Evolutionary conservation across 495 filamentous ascomycete species (phyloP), one percentile per base, ranked within the genome.

Genomic region (Filosporella fistucella): DNA sequence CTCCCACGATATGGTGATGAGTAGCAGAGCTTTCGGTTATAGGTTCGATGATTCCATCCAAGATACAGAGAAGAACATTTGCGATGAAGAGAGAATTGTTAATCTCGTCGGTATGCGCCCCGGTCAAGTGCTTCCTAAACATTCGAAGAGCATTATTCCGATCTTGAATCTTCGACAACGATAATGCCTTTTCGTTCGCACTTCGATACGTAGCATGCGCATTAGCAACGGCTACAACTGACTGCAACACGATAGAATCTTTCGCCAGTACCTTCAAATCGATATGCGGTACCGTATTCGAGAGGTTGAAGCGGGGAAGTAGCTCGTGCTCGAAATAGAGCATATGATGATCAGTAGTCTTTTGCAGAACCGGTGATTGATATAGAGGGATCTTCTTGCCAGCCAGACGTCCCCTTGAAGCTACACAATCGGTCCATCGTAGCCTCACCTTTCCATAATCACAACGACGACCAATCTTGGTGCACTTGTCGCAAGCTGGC

Each of bases 21-120:
- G 61, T 62, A 1, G 66, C 64, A 4, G 64, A 62, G 30, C 50
- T 63, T 41, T 65, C 63, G 17, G 61, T 55, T 10, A 47, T 45
- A 14, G 64, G 65, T 38, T 66, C 64, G 35, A 68, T 61, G 21
- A 63, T 62, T 13, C 66, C 64, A 36, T 68, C 66, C 5, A 67
- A 41, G 18, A 68, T 66, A 47, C 65, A 69, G 2, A 69, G 57
- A 0, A 69, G 54, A 18, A 69, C 56, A 32, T 67, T 66, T 20
- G 64, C 59, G 32, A 66, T 62, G 14, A 69, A 56, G 4, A 69
- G 45, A n/a, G 54, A 56, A 24, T 44, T 35, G 37, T 42, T 50
- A 8, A 50, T 25, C 14, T 52, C 43, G 33, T 52, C 47, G 1
- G 42, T 44, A 32, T 55, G 56, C 17, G 30, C 39, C 22, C 26